These are phyloP conservation scores for Sporobolomyces pararoseus DNA, from an alignment of 768 basidiomycete genomes.

Conservation along the genomic window DNA sequence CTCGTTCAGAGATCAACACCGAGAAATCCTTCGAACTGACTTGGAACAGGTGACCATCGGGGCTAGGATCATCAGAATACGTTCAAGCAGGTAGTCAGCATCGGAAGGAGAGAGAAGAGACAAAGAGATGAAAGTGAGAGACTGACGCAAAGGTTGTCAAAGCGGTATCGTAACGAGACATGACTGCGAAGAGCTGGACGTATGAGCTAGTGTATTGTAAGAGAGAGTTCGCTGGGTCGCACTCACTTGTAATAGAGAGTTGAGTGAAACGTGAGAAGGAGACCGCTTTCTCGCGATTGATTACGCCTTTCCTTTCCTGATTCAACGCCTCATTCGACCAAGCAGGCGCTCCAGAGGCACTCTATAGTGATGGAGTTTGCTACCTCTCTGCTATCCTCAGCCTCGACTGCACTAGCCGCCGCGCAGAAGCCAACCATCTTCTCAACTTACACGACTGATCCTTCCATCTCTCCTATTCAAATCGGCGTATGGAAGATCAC, in stretches of 20 bases:
- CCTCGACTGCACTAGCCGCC: conserved; percentile 18
- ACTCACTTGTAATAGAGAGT: too few relatives aligned
- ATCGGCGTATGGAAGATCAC: conserved; percentile 83
- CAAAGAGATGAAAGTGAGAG: background rate
- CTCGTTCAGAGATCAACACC: too few relatives aligned
- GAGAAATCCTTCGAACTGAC: conserved; percentile 55
- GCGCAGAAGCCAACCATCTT: conserved; percentile 11
- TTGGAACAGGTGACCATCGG: conserved; percentile 98
- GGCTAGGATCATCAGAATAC: conserved; percentile 61
- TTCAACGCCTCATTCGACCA: too few relatives aligned
- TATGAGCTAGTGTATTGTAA: background rate
- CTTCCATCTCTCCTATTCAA: background rate
- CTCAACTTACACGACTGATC: conserved; percentile 18
- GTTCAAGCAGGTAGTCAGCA: conserved; percentile 57
- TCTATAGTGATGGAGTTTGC: conserved; percentile 34
- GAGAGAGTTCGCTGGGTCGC: too few relatives aligned
- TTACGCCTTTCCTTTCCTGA: background rate
- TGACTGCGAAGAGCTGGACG: background rate
- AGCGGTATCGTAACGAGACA: conserved; percentile 37
- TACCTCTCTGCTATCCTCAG: conserved; percentile 20
- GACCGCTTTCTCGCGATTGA: background rate
- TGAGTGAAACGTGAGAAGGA: background rate
- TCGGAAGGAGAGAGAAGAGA: background rate
- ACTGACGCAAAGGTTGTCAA: conserved; percentile 38
- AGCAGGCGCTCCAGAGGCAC: too few relatives aligned